Conservation (phyloP, 2,329 filamentous ascomycete genomes). For the Arachnomyces sp. region DNA sequence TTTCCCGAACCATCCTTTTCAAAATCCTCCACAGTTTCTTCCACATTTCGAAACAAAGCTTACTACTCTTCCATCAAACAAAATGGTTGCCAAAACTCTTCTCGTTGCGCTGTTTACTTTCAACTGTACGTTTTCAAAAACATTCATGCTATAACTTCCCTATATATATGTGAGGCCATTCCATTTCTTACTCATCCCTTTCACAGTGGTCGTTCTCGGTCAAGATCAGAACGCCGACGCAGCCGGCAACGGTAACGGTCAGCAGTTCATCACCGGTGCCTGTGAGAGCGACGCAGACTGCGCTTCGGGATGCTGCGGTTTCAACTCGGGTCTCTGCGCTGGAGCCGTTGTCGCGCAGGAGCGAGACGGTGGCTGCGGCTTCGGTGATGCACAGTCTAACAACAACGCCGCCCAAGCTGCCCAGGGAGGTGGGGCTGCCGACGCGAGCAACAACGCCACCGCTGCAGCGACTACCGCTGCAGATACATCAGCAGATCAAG, state of each 20-base stretch:
- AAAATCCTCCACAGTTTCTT: too few relatives aligned
- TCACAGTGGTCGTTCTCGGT: slow-evolving; percentile 10
- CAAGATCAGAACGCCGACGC: slow-evolving; percentile 3
- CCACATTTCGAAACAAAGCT: too few relatives aligned
- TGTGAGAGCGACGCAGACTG: slow-evolving; percentile 21
- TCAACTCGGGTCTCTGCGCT: slow-evolving; percentile 19
- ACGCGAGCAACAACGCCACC: not conserved
- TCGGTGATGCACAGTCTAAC: slow-evolving; percentile 18
- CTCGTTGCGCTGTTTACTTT: too few relatives aligned
- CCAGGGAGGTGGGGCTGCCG: slow-evolving; percentile 1
- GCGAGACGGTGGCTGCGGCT: slow-evolving; percentile 20
- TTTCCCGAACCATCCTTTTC: too few relatives aligned
- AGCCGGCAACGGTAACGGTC: slow-evolving; percentile 5
- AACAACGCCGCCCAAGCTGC: slow-evolving; percentile 16
- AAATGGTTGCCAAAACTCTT: too few relatives aligned
- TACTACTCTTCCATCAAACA: too few relatives aligned
- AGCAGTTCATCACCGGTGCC: slow-evolving; percentile 22
- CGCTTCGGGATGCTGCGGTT: slow-evolving; percentile 21
- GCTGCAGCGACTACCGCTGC: slow-evolving; percentile 2
- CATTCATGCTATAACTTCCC: too few relatives aligned
- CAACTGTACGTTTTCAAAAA: too few relatives aligned
- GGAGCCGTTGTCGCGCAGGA: slow-evolving; percentile 18
- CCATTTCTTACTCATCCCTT: too few relatives aligned
- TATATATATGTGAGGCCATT: too few relatives aligned
- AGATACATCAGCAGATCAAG: not conserved